Conservation (phyloP, 2,329 filamentous ascomycete species). For the Cordyceps cateniannulata region DNA sequence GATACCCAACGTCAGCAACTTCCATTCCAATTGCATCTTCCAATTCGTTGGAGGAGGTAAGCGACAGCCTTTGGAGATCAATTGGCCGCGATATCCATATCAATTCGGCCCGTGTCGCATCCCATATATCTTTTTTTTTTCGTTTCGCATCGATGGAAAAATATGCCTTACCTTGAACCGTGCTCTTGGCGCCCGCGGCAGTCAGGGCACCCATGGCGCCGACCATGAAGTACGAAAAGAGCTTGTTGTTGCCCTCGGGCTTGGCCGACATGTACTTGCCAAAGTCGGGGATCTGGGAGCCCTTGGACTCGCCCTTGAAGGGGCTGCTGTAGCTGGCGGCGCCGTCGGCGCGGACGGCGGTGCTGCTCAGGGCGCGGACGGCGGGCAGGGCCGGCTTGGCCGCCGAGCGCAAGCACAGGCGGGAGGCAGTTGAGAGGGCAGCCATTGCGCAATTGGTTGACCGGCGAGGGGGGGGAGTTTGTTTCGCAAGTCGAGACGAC, state of each 20-base stretch:
- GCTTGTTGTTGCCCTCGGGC: slow-evolving; percentile 63
- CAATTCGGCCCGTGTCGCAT: not conserved
- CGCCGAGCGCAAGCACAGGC: slow-evolving; percentile 58
- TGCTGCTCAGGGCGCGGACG: slow-evolving; percentile 51
- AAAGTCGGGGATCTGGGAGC: slow-evolving; percentile 79
- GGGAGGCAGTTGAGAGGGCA: slow-evolving; percentile 61
- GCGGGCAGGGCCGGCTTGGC: slow-evolving; percentile 34
- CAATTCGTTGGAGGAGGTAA: not conserved
- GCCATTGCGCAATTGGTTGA: slow-evolving; percentile 44
- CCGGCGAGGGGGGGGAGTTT: slow-evolving; percentile 10
- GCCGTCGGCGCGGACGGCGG: slow-evolving; percentile 40
- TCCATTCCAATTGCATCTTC: slow-evolving; percentile 7
- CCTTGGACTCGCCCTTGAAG: slow-evolving; percentile 53
- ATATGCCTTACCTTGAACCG: slow-evolving; percentile 77
- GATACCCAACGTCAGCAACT: slow-evolving; percentile 20
- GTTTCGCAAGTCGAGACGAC: slow-evolving; percentile 10
- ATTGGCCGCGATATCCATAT: not conserved
- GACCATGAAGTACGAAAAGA: slow-evolving; percentile 98
- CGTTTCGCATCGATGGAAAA: not conserved
- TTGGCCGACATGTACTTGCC: slow-evolving; percentile 72
- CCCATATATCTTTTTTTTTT: not conserved
- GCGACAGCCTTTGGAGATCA: not conserved
- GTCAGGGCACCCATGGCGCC: slow-evolving; percentile 88
- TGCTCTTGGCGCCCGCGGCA: slow-evolving; percentile 93
- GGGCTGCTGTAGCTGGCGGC: slow-evolving; percentile 51